Base-by-base conservation (phyloP, 352 stramenopile genomes). In the Phytophthora sp. region DNA sequence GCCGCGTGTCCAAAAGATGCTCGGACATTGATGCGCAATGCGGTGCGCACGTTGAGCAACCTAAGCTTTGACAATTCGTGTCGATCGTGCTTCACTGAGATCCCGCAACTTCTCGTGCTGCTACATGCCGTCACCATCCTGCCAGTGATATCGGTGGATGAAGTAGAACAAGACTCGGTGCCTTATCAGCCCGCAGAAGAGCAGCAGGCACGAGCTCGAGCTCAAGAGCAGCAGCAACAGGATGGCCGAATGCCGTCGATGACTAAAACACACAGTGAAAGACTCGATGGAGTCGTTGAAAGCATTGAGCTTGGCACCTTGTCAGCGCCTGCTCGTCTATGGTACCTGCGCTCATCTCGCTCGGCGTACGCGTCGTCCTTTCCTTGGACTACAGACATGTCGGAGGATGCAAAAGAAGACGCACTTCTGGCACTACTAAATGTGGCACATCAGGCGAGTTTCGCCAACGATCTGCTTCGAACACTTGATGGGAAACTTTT, bases 341-440 rank as follows among this genome's bases (percentile, higher is more conserved):
- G 67, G 67, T 74, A 74, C 18, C 27, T 69, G 27, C 53, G 9
- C n/a, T 61, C 60, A 11, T 33, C 18, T 23, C n/a, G n/a, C n/a
- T 30, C 47, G 16, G 47, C n/a, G 18, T 20, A 58, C 50, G n/a
- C 13, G 20, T 49, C 49, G 7, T 15, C 54, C 15, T 74, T 74
- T 31, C 67, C 67, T 11, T 74, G 67, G 67, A 71, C 61, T 3
- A 56, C 31, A 0, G 57, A 66, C 3, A 71, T 79, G 52, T 72
- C 58, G 21, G 81, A 87, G 36, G 78, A 89, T 26, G 69, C 79
- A 35, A 86, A 86, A 26, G 81, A 94, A 42, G 83, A 93, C 27
- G 78, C 81, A 11, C 65, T 94, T 0, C 49, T 93, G 15, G 66
- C 81, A 3, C 70, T 94, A 15, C 36, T 93, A 0, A 94, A 91